Evolutionary conservation across 352 stramenopile genomes (phyloP), one percentile per base, ranked within the genome.

Genomic region (Thraustochytrium sp.): DNA sequence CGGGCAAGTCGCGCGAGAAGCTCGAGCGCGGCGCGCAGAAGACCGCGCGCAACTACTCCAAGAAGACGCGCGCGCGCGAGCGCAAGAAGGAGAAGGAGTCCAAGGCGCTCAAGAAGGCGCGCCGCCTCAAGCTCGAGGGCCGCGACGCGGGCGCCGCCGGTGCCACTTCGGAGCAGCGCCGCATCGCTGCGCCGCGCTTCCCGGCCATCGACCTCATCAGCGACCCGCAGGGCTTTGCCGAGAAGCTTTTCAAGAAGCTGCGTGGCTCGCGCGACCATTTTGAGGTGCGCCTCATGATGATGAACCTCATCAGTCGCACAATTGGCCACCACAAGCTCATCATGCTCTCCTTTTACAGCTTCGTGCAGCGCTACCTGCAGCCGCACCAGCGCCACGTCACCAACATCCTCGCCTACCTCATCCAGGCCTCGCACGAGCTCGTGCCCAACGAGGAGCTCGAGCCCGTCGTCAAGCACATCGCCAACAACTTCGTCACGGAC

Each of bases 401-500:
- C 46, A 92, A 94, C 80, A 95, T 99, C 74, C 88, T 99, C 46
- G 96, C 96, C 11, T 99, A 98, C 88, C 89, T 98, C 18, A 94
- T 99, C 46, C 96, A 99, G 86, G 95, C 93, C 37, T 98, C 95
- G 86, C 97, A 99, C 89, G 92, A 98, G 38, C 93, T 96, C 82
- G 95, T 99, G 42, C 96, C 97, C 0, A 95, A 96, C 0, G 95
- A 99, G 85, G 96, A 99, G 87, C 86, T 99, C 44, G 86, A 97
- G 78, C 94, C 94, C 44, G 91, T 99, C 65, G 89, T 98, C 37
- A 97, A 98, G 86, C 96, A 93, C 48, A 98, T 99, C 85, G 95
- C 96, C 44, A 94, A 98, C 89, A 98, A 98, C 85, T 99, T 99
- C 82, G 94, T 99, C 34, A 98, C 94, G 1, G 97, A 99, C 54